Evolutionary conservation across 192 early-diverging fungal species (phyloP).

Genomic region (Coemansia aciculifera): DNA sequence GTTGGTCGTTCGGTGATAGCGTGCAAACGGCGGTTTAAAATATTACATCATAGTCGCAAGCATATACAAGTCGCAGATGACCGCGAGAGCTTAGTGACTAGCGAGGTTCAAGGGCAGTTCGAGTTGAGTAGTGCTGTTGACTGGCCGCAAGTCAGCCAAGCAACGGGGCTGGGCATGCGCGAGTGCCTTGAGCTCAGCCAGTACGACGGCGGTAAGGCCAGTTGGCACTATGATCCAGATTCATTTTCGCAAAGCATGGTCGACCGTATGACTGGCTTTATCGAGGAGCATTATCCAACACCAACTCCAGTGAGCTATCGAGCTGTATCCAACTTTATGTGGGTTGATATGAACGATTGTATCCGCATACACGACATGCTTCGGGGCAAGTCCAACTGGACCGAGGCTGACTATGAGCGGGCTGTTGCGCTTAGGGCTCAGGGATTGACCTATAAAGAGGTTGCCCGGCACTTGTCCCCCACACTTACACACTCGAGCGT

Average conservation of each 20-base stretch:
- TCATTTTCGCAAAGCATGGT: not conserved
- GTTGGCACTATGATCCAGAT: constrained; percentile 14
- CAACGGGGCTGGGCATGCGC: not conserved
- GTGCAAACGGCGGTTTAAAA: not conserved
- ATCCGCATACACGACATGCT: no score
- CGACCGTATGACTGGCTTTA: no score
- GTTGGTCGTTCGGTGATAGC: not conserved
- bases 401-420: no score
- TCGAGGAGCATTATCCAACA: no score
- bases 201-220: not conserved
- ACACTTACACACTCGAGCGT: no score
- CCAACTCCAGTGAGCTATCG: no score
- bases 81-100: not conserved
- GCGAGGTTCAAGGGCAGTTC: not conserved
- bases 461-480: no score
- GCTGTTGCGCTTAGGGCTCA: no score
- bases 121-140: not conserved
- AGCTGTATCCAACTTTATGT: no score
- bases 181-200: constrained; percentile 14
- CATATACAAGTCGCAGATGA: not conserved
- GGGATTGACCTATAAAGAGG: no score
- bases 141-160: not conserved
- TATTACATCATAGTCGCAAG: not conserved
- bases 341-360: no score
- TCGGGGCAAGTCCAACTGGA: no score